Evolutionary conservation across 1,284 basidiomycete species (phyloP).

Genomic region (Hemileia vastatrix): DNA sequence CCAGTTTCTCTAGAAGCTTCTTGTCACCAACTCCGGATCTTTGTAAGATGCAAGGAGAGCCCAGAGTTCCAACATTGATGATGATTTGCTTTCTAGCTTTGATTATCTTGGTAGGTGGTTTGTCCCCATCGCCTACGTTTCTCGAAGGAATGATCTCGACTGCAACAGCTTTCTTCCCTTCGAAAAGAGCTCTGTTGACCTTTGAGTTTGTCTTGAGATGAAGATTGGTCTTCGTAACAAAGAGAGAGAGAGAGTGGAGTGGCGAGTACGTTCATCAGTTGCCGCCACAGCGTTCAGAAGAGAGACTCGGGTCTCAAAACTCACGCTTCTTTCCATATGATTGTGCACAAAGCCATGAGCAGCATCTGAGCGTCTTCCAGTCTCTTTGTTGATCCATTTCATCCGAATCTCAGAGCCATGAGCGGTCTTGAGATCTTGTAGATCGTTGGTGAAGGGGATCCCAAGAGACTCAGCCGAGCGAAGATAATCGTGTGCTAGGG

Average conservation of each 20-base stretch:
- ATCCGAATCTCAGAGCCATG: constrained; percentile 63
- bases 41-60: constrained; percentile 55
- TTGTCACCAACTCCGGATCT: constrained; percentile 58
- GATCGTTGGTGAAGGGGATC: constrained; percentile 57
- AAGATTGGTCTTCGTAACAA: constrained; percentile 58
- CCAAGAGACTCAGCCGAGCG: constrained; percentile 56
- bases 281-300: too few species aligned
- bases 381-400: constrained; percentile 64
- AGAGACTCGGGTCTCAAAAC: background rate
- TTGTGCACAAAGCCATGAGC: constrained; percentile 49
- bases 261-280: background rate
- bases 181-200: constrained; percentile 61
- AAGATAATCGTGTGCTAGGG: constrained; percentile 60
- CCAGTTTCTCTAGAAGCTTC: constrained; percentile 48
- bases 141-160: constrained; percentile 59
- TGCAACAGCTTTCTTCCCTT: constrained; percentile 60
- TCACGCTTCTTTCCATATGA: background rate
- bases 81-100: constrained; percentile 54
- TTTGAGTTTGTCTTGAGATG: constrained; percentile 57
- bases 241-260: constrained; percentile 63
- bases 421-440: constrained; percentile 51
- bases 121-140: constrained; percentile 53
- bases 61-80: constrained; percentile 54
- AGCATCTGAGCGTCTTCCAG: constrained; percentile 60
- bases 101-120: too few species aligned